phyloP scores from a whole-genome alignment of 2,329 filamentous ascomycete genomes.

The Ascochyta clinopodiicola region DNA sequence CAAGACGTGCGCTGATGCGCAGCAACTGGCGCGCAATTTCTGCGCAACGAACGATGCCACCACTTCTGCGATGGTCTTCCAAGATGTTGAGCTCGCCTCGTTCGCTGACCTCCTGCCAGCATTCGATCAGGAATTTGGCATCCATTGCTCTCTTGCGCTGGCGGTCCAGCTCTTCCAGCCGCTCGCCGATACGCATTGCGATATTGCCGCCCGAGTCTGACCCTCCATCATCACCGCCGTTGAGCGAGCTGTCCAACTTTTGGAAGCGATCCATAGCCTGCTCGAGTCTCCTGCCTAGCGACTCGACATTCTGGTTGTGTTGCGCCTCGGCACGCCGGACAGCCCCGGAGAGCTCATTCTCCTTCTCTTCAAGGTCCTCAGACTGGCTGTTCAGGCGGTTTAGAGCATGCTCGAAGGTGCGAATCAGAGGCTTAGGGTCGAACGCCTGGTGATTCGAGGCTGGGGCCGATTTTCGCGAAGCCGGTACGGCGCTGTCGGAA shows the following conservation, averaged over 20 bases:
- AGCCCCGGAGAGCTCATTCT: constrained; percentile 88
- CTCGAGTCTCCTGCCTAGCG: constrained; percentile 85
- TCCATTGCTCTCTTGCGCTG: constrained; percentile 90
- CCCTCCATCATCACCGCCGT: constrained; percentile 64
- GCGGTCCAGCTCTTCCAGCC: constrained; percentile 90
- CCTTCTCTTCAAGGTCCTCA: constrained; percentile 85
- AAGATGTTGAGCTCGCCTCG: constrained; percentile 84
- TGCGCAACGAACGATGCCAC: constrained; percentile 91
- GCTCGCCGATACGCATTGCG: constrained; percentile 93
- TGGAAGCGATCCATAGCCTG: constrained; percentile 93
- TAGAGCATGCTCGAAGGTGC: constrained; percentile 83
- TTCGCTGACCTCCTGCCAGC: constrained; percentile 95
- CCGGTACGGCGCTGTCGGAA: constrained; percentile 82
- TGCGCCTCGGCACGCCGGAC: constrained; percentile 91
- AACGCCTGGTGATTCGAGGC: constrained; percentile 61
- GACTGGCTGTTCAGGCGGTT: constrained; percentile 73
- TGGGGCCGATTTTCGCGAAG: constrained; percentile 77
- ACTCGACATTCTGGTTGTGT: constrained; percentile 89
- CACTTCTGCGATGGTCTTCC: constrained; percentile 85
- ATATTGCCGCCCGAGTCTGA: constrained; percentile 76
- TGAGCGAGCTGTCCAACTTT: constrained; percentile 82
- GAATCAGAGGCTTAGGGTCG: constrained; percentile 95
- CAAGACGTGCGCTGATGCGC: constrained; percentile 90
- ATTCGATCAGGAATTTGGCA: constrained; percentile 93
- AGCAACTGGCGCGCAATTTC: constrained; percentile 92